Base-by-base conservation (phyloP, 805 yeast species). In the Vanderwaltozyma polyspora region DNA sequence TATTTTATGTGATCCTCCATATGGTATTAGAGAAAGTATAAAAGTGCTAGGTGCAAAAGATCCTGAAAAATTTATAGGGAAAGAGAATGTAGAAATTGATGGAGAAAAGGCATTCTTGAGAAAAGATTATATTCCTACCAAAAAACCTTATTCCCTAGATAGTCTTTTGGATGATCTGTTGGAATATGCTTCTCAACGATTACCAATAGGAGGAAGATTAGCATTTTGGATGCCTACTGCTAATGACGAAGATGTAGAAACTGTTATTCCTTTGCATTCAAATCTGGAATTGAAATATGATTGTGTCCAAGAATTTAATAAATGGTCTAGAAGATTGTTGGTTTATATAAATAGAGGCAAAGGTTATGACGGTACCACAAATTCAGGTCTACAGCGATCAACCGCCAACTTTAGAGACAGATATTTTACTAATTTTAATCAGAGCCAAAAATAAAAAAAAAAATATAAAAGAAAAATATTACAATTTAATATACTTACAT, bases 181-280 rank as follows among this genome's bases (percentile, higher is more conserved):
- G 27, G 57, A 66, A 15, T 91, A 80, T 63, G 70, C 94, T 0
- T 74, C 86, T 3, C 64, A 68, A 11, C 70, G 87, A 46, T 64
- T 91, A 35, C 82, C 81, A 0, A 59, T 74, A 3, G 73, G 72
- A 6, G 95, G 96, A 1, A 64, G 97, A 42, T 64, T 91, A 24
- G 83, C 91, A 19, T 87, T 86, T 57, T 91, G 98, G 98, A 84
- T 87, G 91, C 98, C 98, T 0, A 80, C 94, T 1, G 94, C 95
- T 1, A 86, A 87, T 52, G 94, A 83, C 48, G 93, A 82, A 44
- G 75, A 71, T 42, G 66, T 74, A 24, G 72, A 68, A 37, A 74
- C 81, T 30, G 64, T 69, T 34, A 74, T 87, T 18, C 97, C 97
- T 5, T 76, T 74, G 45, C 95, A 91, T 57, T 67, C 72, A 40